phyloP scores from a whole-genome alignment of 2,329 filamentous ascomycete genomes.

The Stachybotrys chartarum region DNA sequence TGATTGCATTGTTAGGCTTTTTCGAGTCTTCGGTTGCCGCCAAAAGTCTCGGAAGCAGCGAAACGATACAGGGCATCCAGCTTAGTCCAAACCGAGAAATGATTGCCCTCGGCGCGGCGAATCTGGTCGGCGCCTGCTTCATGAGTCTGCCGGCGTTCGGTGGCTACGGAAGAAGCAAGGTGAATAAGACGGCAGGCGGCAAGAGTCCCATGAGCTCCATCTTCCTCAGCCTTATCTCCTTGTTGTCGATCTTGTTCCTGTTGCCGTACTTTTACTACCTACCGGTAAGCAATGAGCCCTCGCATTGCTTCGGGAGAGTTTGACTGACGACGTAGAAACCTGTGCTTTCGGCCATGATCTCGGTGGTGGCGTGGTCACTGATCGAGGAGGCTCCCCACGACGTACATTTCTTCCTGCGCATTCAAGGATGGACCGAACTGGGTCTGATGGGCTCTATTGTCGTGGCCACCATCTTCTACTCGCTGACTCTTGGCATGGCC shows the following conservation, averaged over 20 bases:
- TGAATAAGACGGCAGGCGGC: constrained; percentile 87
- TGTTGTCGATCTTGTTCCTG: constrained; percentile 74
- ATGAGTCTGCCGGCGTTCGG: constrained; percentile 92
- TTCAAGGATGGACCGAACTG: constrained; percentile 81
- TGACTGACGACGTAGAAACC: constrained; percentile 58
- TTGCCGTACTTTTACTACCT: constrained; percentile 92
- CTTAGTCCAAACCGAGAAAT: constrained; percentile 90
- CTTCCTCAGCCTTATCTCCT: constrained; percentile 73
- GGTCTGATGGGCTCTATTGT: constrained; percentile 87
- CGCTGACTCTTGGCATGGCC: constrained; percentile 85
- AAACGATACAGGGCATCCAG: constrained; percentile 69
- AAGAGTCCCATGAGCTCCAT: constrained; percentile 92
- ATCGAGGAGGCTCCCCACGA: constrained; percentile 95
- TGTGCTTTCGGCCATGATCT: constrained; percentile 88
- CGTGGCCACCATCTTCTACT: constrained; percentile 88
- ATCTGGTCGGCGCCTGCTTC: constrained; percentile 86
- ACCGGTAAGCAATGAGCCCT: constrained; percentile 49
- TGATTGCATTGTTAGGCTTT: constrained; percentile 94
- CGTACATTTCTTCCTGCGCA: constrained; percentile 78
- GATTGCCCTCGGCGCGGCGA: constrained; percentile 83
- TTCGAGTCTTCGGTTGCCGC: constrained; percentile 96
- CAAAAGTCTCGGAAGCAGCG: constrained; percentile 70
- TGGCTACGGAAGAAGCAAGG: constrained; percentile 91
- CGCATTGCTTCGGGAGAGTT: neutral
- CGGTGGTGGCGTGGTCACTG: constrained; percentile 87